Evolutionary conservation across 2,329 filamentous ascomycete genomes (phyloP).

Genomic region (Trichoderma koningii): DNA sequence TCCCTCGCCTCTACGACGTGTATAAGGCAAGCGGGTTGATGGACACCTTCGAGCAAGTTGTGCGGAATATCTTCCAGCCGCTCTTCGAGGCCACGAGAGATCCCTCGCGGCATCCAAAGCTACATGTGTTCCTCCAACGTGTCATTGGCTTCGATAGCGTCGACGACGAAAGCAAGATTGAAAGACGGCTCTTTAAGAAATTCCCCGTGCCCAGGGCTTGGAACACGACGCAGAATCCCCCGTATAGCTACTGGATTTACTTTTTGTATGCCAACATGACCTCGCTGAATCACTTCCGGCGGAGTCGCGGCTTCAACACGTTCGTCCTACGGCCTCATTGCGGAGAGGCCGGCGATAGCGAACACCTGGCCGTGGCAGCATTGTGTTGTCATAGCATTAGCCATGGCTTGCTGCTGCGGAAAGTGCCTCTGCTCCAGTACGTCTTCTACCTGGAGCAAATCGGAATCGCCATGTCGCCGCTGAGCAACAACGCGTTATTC

Average conservation of each 20-base stretch:
- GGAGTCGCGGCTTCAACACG: slow-evolving; percentile 91
- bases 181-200: slow-evolving; percentile 91
- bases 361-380: slow-evolving; percentile 89
- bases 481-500: slow-evolving; percentile 97
- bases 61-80: slow-evolving; percentile 89
- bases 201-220: slow-evolving; percentile 88
- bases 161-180: slow-evolving; percentile 96
- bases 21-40: slow-evolving; percentile 89
- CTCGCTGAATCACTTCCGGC: slow-evolving; percentile 89
- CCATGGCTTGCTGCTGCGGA: slow-evolving; percentile 87
- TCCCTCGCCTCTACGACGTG: slow-evolving; percentile 91
- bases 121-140: slow-evolving; percentile 90
- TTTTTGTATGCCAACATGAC: slow-evolving; percentile 93
- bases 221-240: slow-evolving; percentile 92
- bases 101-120: slow-evolving; percentile 82
- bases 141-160: slow-evolving; percentile 98
- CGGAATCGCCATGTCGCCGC: slow-evolving; percentile 97
- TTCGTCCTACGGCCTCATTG: slow-evolving; percentile 92
- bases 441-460: slow-evolving; percentile 99
- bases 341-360: slow-evolving; percentile 93
- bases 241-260: slow-evolving; percentile 99
- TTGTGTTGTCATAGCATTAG: slow-evolving; percentile 96
- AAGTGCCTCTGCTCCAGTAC: slow-evolving; percentile 96
- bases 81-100: slow-evolving; percentile 92
- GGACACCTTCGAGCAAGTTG: slow-evolving; percentile 85